Base-by-base conservation (phyloP, 305 asterid genomes). In the Fraxinus dipetala region DNA sequence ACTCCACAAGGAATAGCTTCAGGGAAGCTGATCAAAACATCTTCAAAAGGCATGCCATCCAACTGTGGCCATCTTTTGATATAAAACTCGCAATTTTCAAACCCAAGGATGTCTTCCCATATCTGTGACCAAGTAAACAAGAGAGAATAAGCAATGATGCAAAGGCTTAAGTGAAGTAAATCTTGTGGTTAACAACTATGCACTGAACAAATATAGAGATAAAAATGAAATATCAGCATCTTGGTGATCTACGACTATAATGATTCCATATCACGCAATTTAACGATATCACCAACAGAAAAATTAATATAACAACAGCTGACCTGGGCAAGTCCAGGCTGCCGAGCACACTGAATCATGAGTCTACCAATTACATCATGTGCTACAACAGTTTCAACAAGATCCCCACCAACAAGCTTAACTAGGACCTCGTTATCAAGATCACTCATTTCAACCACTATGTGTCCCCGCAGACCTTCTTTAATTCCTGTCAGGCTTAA, bases 301-400 rank as follows among this genome's bases (percentile, higher is more conserved):
- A 30, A 59, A 77, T 45, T 4, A 85, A 73, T 34, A 40, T 13
- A 43, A 78, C 56, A 43, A 80, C 78, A 86, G 84, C 82, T 85
- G 87, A 94, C 98, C 98, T 93, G 97, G 18, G 97, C 98, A 80
- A 94, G 97, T 80, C 98, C 98, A 77, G 98, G 98, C 82, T 94
- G 98, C 32, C 97, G 91, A 85, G 97, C 98, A 89, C 97, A 94
- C 80, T 94, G 98, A 82, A 94, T 94, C 98, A 94, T 93, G 86
- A 94, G 88, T 80, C 98, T 89, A 84, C 98, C 98, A 83, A 93
- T 94, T 70, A 93, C 98, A 85, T 94, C 98, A 89, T 94, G 98
- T 0, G 98, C 98, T 51, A 94, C 98, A 80, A 94, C 97, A 80
- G 98, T 94, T 91, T 94, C 95, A 85, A 94, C 97, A 87, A 94